These are phyloP conservation scores for Coriolopsis trogii DNA, from an alignment of 1,284 basidiomycete genomes.

Conservation along the genomic window DNA sequence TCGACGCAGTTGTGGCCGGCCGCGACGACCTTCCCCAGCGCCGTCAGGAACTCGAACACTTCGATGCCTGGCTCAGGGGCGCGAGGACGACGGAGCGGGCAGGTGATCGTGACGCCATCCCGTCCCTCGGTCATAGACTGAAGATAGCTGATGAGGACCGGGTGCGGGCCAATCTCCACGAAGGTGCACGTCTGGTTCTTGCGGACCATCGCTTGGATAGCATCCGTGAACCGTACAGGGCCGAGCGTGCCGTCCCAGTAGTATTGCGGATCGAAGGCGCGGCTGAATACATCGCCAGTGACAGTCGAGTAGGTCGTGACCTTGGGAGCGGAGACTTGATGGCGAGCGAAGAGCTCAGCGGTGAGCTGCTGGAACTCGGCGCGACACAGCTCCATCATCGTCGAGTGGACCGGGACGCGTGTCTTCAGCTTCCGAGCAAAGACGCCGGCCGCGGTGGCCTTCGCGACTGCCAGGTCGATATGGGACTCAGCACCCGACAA, in stretches of 20 bases:
- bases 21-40: too few relatives aligned
- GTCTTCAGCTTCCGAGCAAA: conserved; percentile 38
- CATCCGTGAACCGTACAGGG: conserved; percentile 36
- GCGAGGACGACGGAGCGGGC: too few relatives aligned
- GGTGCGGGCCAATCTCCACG: too few relatives aligned
- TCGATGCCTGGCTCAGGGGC: too few relatives aligned
- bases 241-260: conserved; percentile 38
- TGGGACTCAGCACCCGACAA: conserved; percentile 35
- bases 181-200: too few relatives aligned
- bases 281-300: conserved; percentile 25
- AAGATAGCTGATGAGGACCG: too few relatives aligned
- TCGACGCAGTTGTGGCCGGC: too few relatives aligned
- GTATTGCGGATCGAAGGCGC: conserved; percentile 33
- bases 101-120: too few relatives aligned
- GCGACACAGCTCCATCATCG: conserved; percentile 37
- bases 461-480: conserved; percentile 33
- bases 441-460: conserved; percentile 33
- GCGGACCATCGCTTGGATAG: conserved; percentile 23
- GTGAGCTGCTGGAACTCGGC: conserved; percentile 28
- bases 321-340: conserved; percentile 18
- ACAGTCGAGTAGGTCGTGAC: conserved; percentile 31
- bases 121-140: too few relatives aligned
- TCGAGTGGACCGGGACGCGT: conserved; percentile 37
- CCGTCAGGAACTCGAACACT: too few relatives aligned
- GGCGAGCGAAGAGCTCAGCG: conserved; percentile 30